Conservation (phyloP, 1,139 yeast genomes). For the Meyerozyma carpophila region DNA sequence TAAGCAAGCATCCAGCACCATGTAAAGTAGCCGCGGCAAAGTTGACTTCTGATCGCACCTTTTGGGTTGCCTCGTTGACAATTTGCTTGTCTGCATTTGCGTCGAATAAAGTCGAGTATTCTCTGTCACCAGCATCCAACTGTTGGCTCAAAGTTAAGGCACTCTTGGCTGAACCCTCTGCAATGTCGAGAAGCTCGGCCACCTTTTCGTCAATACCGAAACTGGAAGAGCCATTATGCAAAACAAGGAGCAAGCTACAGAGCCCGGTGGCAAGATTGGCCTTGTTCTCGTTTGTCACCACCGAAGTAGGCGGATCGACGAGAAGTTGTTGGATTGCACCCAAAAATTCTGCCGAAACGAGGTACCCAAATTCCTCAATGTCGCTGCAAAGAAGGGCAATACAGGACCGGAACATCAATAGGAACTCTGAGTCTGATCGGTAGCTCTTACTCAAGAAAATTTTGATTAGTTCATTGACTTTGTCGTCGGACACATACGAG, state of each 20-base stretch:
- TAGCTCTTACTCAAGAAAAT: slow-evolving; percentile 28
- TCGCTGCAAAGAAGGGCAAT: slow-evolving; percentile 43
- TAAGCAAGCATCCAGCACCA: slow-evolving; percentile 43
- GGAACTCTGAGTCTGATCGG: slow-evolving; percentile 39
- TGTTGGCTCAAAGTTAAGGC: slow-evolving; percentile 28
- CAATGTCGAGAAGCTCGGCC: slow-evolving; percentile 38
- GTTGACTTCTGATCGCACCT: slow-evolving; percentile 30
- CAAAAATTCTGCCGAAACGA: slow-evolving; percentile 36
- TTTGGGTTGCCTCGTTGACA: slow-evolving; percentile 28
- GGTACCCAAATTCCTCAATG: slow-evolving; percentile 47
- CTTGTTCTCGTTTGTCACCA: slow-evolving; percentile 34
- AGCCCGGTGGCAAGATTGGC: slow-evolving; percentile 41
- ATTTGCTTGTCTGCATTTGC: slow-evolving; percentile 33
- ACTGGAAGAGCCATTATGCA: slow-evolving; percentile 45
- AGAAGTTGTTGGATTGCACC: slow-evolving; percentile 27
- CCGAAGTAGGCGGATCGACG: slow-evolving; percentile 27
- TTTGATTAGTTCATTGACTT: slow-evolving; percentile 28
- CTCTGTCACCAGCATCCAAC: slow-evolving; percentile 38
- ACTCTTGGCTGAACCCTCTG: slow-evolving; percentile 39
- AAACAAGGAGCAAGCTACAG: slow-evolving; percentile 36
- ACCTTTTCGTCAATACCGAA: slow-evolving; percentile 46
- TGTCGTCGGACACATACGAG: slow-evolving; percentile 32
- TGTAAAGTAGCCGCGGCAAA: slow-evolving; percentile 43
- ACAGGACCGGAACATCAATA: slow-evolving; percentile 36
- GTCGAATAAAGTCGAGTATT: slow-evolving; percentile 38